Evolutionary conservation across 495 filamentous ascomycete species (phyloP), one percentile per base, ranked within the genome.

Genomic region (Annulohypoxylon nitens): DNA sequence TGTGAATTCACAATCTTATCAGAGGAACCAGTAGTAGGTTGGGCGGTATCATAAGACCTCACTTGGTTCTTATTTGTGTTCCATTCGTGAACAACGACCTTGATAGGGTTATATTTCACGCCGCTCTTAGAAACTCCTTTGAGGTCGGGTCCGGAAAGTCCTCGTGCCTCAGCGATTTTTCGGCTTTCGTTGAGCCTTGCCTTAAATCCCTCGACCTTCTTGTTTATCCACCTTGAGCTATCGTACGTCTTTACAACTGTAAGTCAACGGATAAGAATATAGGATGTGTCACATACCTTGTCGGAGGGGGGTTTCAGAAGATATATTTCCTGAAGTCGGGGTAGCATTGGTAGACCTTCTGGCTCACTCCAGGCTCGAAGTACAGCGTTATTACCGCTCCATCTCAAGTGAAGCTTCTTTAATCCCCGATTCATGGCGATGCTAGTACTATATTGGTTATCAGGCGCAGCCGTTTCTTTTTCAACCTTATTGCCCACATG

Each of bases 281-380:
- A n/a, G 16, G 23, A n/a, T 18, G 6, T n/a, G 18, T 0, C 2
- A 58, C 12, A 37, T 58, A 58, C 54, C 25, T 58, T 26, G 7
- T 10, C 30, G 18, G 54, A 26, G 6, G 20, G 30, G 3, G 54
- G 54, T 14, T 30, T 58, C 3, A n/a, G 37, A 3, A 58, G 14
- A 18, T 26, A n/a, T 3, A 58, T 39, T 20, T 3, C 7, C n/a
- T 37, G 20, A 11, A 58, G 54, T 26, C 8, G 54, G 14, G 54
- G 30, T 58, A 58, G n/a, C 25, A 58, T 10, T 37, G 54, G 54
- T 18, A 58, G 36, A 2, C 54, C 54, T 58, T 58, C 54, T 8
- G 30, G 54, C 7, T 58, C 54, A 11, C 33, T 58, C 54, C 54
- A 58, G 3, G 54, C 54, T 26, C 54, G 54, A 58, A 58, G 54